phyloP scores from a whole-genome alignment of 2,329 filamentous ascomycete species.

The Venturia nashicola region DNA sequence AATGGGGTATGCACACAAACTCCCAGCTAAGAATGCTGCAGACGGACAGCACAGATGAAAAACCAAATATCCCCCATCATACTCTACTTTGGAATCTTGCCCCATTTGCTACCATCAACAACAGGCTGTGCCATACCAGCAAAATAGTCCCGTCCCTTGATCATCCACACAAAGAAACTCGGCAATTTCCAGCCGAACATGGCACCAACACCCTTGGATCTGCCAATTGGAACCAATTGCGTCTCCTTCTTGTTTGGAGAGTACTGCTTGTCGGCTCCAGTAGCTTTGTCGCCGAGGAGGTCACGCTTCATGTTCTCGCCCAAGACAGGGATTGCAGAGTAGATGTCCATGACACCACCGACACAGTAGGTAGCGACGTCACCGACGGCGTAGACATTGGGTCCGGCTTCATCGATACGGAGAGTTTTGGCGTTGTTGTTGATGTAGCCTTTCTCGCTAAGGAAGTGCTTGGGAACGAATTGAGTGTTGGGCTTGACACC shows the following conservation, averaged over 20 bases:
- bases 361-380: conserved; percentile 32
- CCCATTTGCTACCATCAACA: conserved; percentile 6
- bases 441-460: conserved; percentile 36
- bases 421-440: conserved; percentile 32
- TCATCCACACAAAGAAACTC: conserved; percentile 28
- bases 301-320: conserved; percentile 36
- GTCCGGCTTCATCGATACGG: conserved; percentile 31
- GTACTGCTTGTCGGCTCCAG: conserved; percentile 19
- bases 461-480: conserved; percentile 36
- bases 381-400: conserved; percentile 36
- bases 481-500: conserved; percentile 40
- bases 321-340: conserved; percentile 26
- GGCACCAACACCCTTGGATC: conserved; percentile 25
- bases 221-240: conserved; percentile 24
- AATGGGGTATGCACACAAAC: not conserved
- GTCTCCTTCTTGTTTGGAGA: conserved; percentile 21
- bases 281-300: conserved; percentile 15
- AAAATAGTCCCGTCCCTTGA: conserved; percentile 33
- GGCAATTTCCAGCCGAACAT: conserved; percentile 26
- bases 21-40: not conserved
- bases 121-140: not conserved
- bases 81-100: conserved; percentile 9
- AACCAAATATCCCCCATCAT: not conserved
- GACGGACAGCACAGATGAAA: not conserved
- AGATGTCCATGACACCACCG: conserved; percentile 30